phyloP scores from a whole-genome alignment of 1,139 yeast species.

The Yamadazyma triangularis region DNA sequence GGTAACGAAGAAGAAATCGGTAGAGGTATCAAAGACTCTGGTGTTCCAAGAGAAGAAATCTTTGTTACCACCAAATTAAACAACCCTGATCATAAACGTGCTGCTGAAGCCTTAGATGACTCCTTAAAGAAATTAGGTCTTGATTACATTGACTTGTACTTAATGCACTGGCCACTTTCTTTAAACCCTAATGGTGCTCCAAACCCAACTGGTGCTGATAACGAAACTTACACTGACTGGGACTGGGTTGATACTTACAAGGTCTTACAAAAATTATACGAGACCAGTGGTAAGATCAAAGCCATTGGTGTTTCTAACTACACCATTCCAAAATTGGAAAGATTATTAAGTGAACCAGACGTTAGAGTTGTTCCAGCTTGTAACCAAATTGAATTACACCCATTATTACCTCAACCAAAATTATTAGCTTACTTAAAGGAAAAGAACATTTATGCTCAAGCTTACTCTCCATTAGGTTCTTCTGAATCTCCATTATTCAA shows the following conservation, averaged over 20 bases:
- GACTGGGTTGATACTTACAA: slow-evolving; percentile 65
- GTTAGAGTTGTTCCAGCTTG: slow-evolving; percentile 44
- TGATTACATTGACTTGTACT: slow-evolving; percentile 79
- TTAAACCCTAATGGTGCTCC: slow-evolving; percentile 38
- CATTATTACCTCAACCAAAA: slow-evolving; percentile 51
- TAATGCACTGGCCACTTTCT: slow-evolving; percentile 86
- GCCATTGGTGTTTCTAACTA: slow-evolving; percentile 64
- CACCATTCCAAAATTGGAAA: slow-evolving; percentile 41
- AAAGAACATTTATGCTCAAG: slow-evolving; percentile 46
- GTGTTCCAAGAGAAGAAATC: slow-evolving; percentile 65
- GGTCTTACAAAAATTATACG: slow-evolving; percentile 55
- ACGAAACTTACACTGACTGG: slow-evolving; percentile 34
- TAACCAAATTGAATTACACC: slow-evolving; percentile 59
- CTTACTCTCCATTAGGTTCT: slow-evolving; percentile 61
- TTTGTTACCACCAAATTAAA: slow-evolving; percentile 82
- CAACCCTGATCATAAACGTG: slow-evolving; percentile 61
- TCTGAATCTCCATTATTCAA: slow-evolving; percentile 49
- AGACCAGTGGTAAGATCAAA: slow-evolving; percentile 51
- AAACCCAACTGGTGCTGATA: slow-evolving; percentile 19
- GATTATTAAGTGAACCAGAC: slow-evolving; percentile 42
- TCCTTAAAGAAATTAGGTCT: slow-evolving; percentile 67
- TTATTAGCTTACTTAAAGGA: slow-evolving; percentile 39
- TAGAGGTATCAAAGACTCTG: slow-evolving; percentile 57
- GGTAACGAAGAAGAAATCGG: slow-evolving; percentile 71
- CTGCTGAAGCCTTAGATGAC: slow-evolving; percentile 49